These are phyloP conservation scores for Dendrobium catenatum DNA, from an alignment of 106 monocot species.

Conservation along the genomic window DNA sequence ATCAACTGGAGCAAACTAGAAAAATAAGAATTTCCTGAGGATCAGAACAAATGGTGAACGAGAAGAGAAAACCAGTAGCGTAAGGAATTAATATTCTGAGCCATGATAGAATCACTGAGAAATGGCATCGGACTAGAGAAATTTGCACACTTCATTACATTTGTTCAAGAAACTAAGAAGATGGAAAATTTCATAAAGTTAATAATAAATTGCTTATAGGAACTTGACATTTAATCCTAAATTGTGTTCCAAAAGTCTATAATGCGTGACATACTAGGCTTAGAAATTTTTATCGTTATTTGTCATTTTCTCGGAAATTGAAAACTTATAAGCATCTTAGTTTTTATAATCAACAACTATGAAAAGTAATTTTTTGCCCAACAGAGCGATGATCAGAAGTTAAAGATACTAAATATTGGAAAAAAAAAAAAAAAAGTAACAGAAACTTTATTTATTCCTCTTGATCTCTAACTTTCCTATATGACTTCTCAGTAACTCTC, in stretches of 20 bases:
- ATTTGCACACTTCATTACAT: not conserved
- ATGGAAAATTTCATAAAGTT: not conserved
- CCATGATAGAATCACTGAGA: not conserved
- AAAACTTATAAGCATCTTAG: not conserved
- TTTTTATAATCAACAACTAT: too few species aligned
- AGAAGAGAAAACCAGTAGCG: not conserved
- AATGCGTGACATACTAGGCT: not conserved
- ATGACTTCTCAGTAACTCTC: not conserved
- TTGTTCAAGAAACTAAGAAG: not conserved
- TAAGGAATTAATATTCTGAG: not conserved
- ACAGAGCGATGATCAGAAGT: too few species aligned
- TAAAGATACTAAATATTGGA: too few species aligned
- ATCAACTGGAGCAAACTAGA: slow-evolving; percentile 86
- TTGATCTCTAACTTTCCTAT: not conserved
- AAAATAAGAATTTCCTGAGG: slow-evolving; percentile 5
- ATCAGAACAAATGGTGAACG: not conserved
- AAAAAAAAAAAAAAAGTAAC: too few species aligned
- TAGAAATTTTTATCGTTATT: not conserved
- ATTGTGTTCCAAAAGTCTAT: not conserved
- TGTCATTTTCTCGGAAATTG: not conserved
- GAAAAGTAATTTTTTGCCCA: too few species aligned
- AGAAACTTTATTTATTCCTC: not conserved
- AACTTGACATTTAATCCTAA: not conserved
- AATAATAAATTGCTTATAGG: not conserved
- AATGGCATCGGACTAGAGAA: not conserved